phyloP scores from a whole-genome alignment of 148 eudicot genomes.

The Amaranthus palmeri region DNA sequence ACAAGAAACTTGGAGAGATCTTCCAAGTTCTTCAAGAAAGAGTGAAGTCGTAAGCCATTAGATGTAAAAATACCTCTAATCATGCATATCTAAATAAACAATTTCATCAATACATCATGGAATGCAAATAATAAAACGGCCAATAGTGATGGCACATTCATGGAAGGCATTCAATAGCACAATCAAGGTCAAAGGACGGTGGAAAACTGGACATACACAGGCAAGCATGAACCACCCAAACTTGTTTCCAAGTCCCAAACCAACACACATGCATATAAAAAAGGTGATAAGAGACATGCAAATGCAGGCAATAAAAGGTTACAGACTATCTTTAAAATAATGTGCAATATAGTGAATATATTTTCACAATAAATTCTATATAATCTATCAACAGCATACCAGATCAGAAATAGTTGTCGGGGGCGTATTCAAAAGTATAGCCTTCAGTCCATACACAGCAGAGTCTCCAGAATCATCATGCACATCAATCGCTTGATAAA shows the following conservation, averaged over 20 bases:
- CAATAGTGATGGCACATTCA: not conserved
- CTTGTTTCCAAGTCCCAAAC: not conserved
- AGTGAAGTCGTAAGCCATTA: constrained; percentile 12
- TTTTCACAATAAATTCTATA: no score
- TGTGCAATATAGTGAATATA: no score
- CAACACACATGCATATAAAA: not conserved
- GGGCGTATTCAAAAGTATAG: constrained; percentile 67
- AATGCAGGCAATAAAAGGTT: constrained; percentile 7
- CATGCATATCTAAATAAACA: not conserved
- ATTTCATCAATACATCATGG: not conserved
- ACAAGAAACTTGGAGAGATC: constrained; percentile 54
- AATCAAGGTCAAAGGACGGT: not conserved
- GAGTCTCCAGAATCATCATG: constrained; percentile 24
- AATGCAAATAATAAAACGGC: not conserved
- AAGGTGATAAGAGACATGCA: constrained; percentile 7
- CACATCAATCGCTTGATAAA: constrained; percentile 47
- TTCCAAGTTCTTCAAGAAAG: constrained; percentile 47
- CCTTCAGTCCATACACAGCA: constrained; percentile 56
- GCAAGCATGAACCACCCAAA: not conserved
- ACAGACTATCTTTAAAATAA: no score
- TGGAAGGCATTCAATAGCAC: not conserved
- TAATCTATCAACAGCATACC: constrained; percentile 33
- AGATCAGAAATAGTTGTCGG: constrained; percentile 38
- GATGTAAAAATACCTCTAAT: not conserved
- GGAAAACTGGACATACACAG: not conserved